Conservation (phyloP, 495 filamentous ascomycete species). For the Trypethelium eluteriae region DNA sequence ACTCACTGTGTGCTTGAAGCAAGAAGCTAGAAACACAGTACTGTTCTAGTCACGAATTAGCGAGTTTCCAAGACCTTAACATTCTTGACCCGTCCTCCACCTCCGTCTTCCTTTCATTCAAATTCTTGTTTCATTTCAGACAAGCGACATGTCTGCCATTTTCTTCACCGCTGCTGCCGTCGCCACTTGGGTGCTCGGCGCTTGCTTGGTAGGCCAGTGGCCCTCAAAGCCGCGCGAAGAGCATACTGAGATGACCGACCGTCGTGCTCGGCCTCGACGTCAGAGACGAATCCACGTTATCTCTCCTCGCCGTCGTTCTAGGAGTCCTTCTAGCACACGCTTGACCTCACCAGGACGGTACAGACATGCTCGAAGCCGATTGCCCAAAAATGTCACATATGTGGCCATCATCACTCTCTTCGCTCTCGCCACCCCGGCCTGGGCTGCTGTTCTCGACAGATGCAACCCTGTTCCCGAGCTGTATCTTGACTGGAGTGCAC, state of each 20-base stretch:
- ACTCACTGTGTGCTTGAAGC: too few species aligned
- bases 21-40: too few species aligned
- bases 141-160: background rate
- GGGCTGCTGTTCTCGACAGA: background rate
- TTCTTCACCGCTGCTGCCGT: background rate
- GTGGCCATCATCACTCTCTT: conserved; percentile 1
- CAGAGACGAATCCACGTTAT: background rate
- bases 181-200: background rate
- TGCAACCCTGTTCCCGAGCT: background rate
- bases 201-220: background rate
- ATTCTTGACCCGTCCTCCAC: background rate
- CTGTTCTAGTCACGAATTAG: too few species aligned
- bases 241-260: background rate
- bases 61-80: background rate
- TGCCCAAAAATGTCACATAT: conserved; percentile 3
- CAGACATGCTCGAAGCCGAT: background rate
- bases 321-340: background rate
- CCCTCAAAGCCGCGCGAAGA: background rate
- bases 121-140: background rate
- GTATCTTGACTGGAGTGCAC: too few species aligned
- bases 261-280: background rate
- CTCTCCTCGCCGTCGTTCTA: background rate
- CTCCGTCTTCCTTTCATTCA: background rate
- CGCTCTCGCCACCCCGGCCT: background rate
- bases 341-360: background rate